Evolutionary conservation across 257 asterid species (phyloP).

Genomic region (Ilex asprella): DNA sequence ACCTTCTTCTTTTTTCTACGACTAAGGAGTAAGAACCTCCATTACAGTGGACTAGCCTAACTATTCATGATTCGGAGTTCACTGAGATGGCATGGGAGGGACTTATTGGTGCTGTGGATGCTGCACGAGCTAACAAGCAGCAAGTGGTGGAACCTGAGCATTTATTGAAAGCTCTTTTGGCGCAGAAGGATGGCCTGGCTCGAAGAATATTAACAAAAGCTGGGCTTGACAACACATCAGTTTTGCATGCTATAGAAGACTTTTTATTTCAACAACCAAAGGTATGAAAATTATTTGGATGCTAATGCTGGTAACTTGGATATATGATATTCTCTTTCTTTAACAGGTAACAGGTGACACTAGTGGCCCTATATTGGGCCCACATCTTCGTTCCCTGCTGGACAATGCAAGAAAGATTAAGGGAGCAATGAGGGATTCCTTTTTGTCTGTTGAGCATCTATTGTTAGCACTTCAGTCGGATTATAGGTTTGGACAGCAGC

Average conservation of each 20-base stretch:
- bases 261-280: slow-evolving; percentile 79
- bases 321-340: slow-evolving; percentile 9
- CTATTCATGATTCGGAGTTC: slow-evolving; percentile 44
- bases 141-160: slow-evolving; percentile 92
- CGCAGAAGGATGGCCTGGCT: slow-evolving; percentile 90
- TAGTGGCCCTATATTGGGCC: slow-evolving; percentile 69
- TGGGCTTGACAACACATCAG: slow-evolving; percentile 73
- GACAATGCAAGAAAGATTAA: slow-evolving; percentile 64
- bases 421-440: slow-evolving; percentile 83
- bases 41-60: too few species aligned
- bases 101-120: slow-evolving; percentile 60
- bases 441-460: slow-evolving; percentile 90
- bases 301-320: background rate
- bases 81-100: slow-evolving; percentile 96
- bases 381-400: slow-evolving; percentile 55
- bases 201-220: slow-evolving; percentile 86
- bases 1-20: too few species aligned
- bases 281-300: slow-evolving; percentile 29
- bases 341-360: slow-evolving; percentile 69
- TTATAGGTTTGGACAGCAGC: slow-evolving; percentile 69
- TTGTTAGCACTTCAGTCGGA: slow-evolving; percentile 66
- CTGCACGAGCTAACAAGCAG: slow-evolving; percentile 63
- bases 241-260: slow-evolving; percentile 58
- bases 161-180: slow-evolving; percentile 80
- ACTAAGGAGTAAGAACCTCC: too few species aligned